Conservation (phyloP, 352 stramenopile species). For the Pythium monospermum region DNA sequence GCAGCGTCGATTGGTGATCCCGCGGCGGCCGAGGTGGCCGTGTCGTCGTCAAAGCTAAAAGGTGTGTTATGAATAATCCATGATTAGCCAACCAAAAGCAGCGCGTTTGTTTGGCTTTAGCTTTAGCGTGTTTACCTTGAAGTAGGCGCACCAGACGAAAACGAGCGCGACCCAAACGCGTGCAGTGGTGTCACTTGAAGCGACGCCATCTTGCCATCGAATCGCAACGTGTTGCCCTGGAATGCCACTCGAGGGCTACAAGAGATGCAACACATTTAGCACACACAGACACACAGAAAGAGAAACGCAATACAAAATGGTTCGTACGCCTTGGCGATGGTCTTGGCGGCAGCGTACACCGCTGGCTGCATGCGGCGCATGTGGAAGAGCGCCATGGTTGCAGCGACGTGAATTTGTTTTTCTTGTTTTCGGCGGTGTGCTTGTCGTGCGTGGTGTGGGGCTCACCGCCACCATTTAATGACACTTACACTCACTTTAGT, state of each 20-base stretch:
- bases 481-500: slow-evolving; percentile 18
- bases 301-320: not conserved
- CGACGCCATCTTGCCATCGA: slow-evolving; percentile 36
- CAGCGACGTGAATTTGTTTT: slow-evolving; percentile 10
- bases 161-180: slow-evolving; percentile 42
- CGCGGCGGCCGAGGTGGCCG: slow-evolving; percentile 26
- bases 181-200: slow-evolving; percentile 46
- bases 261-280: too few relatives aligned
- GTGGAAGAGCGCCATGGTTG: slow-evolving; percentile 54
- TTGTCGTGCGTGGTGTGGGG: slow-evolving; percentile 1
- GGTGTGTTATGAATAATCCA: too few relatives aligned
- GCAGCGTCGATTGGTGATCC: slow-evolving; percentile 36
- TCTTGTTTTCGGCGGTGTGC: slow-evolving; percentile 4
- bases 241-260: slow-evolving; percentile 20
- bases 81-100: not conserved
- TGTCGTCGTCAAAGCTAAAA: slow-evolving; percentile 36
- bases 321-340: slow-evolving; percentile 14
- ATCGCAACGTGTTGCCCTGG: slow-evolving; percentile 29
- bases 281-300: not conserved
- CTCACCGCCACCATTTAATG: slow-evolving; percentile 20
- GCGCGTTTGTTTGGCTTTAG: slow-evolving; percentile 1
- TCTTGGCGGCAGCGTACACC: slow-evolving; percentile 23
- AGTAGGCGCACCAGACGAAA: slow-evolving; percentile 47
- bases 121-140: slow-evolving; percentile 27
- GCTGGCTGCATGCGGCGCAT: slow-evolving; percentile 61